Evolutionary conservation across 2,329 filamentous ascomycete genomes (phyloP), one percentile per base, ranked within the genome.

Genomic region (Amphichorda felina): DNA sequence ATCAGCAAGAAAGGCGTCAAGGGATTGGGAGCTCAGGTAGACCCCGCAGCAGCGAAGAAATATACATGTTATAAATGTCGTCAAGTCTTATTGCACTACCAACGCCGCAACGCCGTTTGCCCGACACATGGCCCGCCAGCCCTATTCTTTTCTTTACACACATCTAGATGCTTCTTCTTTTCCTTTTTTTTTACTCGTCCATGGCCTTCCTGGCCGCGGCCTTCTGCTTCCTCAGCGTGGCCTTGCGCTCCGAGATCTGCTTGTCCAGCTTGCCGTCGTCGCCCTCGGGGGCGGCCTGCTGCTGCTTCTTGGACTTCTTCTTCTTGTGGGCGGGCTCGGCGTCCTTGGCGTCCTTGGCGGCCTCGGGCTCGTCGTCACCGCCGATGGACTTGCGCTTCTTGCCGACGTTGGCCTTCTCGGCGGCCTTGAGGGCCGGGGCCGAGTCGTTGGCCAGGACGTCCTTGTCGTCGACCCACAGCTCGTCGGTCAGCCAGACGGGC

Each of bases 401-500:
- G 49, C 72, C 72, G 25, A 75, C 59, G 50, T 77, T 77, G 45
- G 71, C 59, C 60, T 70, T 72, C 32, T 39, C 37, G 16, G 33
- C 52, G 5, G 41, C 40, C 45, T 51, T 47, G 40, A 64, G 50
- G 8, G 63, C 61, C 46, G 63, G 51, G 46, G 67, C 68, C 39
- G 68, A 61, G 26, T 69, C 64, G 43, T 69, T 63, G 25, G 91
- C 64, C 6, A 94, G 75, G 50, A 81, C 75, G 42, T 85, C 79
- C 41, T 76, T 70, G 40, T 80, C 74, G 44, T 91, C 83, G 13
- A 80, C 60, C 87, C 91, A 98, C 43, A 98, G 68, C 68, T 95
- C 87, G 46, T 87, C 81, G 4, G 89, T 83, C 53, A 94, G 64
- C 84, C 87, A 98, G 53, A 98, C 79, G n/a, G 91, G 91, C 50